Evolutionary conservation across 257 asterid genomes (phyloP), one percentile per base, ranked within the genome.

Genomic region (Fraxinus quadrangulata): DNA sequence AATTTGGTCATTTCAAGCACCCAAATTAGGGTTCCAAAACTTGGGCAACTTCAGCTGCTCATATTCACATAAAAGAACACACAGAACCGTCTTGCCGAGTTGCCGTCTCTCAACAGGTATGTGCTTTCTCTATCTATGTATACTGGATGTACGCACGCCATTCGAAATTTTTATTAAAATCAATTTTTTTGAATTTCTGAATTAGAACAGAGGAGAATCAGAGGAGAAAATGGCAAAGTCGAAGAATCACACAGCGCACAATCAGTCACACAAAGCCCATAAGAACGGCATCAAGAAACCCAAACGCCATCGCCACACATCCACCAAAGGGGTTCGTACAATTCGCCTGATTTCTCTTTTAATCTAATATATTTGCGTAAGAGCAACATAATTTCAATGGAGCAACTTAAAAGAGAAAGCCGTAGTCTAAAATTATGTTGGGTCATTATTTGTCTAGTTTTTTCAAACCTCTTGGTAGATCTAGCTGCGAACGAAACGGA

Each of bases 171-270:
- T 23, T 21, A 59, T 14, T 21, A 8, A 59, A 21, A 59, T 10
- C 4, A 56, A 42, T 2, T 80, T 39, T 1, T 36, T 36, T 36
- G 23, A 17, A 7, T 74, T 54, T 26, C 24, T 54, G 75, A 34
- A 23, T n/a, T 26, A 70, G 78, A 21, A 24, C 47, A 14, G 75
- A 72, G 79, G 17, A 83, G 66, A 77, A 73, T 63, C 69, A 26
- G 73, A 66, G 77, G 51, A 63, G 37, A 79, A 40, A 81, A 93
- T 93, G 98, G 98, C 97, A 70, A 93, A 93, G 78, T 93, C 96
- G 63, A 93, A 93, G 96, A 93, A 93, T 70, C 98, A 93, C 92
- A 91, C 98, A 0, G 97, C 98, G 0, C 98, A 93, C 84, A 93
- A 93, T 82, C 97, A 91, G 88, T 93, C 98, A 8, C 66, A 79